phyloP scores from a whole-genome alignment of 108 stramenopile genomes.

The Cyclostephanos invisitatus region DNA sequence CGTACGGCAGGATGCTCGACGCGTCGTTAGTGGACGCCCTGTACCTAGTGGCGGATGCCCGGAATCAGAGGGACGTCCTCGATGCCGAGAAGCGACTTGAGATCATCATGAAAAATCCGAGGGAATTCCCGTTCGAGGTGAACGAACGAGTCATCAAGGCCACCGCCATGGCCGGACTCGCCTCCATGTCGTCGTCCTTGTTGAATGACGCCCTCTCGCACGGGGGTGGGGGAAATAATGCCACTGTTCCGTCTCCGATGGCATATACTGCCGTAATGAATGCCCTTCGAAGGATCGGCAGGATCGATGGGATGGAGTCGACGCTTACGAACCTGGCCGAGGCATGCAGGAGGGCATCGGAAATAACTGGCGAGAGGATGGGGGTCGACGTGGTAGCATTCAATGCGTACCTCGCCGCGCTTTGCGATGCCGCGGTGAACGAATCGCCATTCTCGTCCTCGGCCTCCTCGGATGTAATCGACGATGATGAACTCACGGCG shows the following conservation, averaged over 20 bases:
- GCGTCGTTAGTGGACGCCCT: slow-evolving; percentile 43
- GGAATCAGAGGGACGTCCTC: slow-evolving; percentile 29
- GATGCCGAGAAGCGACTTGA: slow-evolving; percentile 31
- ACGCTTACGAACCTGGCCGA: slow-evolving; percentile 42
- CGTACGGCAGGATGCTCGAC: slow-evolving; percentile 35
- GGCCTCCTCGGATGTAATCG: neutral
- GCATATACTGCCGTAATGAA: slow-evolving; percentile 55
- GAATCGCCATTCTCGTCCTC: slow-evolving; percentile 24
- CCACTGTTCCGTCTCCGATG: slow-evolving; percentile 44
- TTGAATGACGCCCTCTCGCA: slow-evolving; percentile 33
- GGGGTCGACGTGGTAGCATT: slow-evolving; percentile 56
- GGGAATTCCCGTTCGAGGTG: slow-evolving; percentile 38
- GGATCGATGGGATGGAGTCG: slow-evolving; percentile 44
- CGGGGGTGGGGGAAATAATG: neutral
- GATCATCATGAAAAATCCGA: slow-evolving; percentile 17
- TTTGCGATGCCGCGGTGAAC: slow-evolving; percentile 59
- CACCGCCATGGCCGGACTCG: slow-evolving; percentile 58
- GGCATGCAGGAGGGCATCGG: slow-evolving; percentile 22
- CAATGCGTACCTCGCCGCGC: slow-evolving; percentile 69
- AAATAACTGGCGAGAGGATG: neutral
- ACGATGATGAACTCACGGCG: neutral
- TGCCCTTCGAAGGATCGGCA: slow-evolving; percentile 45
- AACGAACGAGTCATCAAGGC: slow-evolving; percentile 69
- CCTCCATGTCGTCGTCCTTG: slow-evolving; percentile 44
- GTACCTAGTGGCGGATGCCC: slow-evolving; percentile 38